Base-by-base conservation (phyloP, 1,139 yeast genomes). In the Yamadazyma trypodendri region DNA sequence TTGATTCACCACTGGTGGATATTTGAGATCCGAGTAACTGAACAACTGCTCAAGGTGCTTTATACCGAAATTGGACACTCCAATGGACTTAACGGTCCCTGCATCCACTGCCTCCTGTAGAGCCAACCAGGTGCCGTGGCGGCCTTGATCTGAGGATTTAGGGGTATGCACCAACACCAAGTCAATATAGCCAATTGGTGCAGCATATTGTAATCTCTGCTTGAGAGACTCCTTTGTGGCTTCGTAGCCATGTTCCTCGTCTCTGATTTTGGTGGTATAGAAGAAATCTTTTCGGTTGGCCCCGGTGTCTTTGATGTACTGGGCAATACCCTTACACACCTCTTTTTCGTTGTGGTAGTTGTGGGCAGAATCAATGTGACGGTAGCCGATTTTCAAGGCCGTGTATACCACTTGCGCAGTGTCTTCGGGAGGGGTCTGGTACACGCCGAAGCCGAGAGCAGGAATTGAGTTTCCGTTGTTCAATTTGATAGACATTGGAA, bases 181-280 rank as follows among this genome's bases (percentile, higher is more conserved):
- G 57, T 89, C 96, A 42, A 89, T 81, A 53, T 88, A 89, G 2
- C 82, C 83, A 51, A 88, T 68, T 52, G 79, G 76, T 52, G 74
- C 56, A 6, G 94, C 81, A 36, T 58, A 63, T 35, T 81, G 75
- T 39, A 88, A 64, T 11, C 83, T 84, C 29, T 59, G 61, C 35
- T 63, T 56, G 36, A 84, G 76, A 7, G 84, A 85, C 24, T 50
- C 48, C 46, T 73, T 74, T 6, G 90, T 78, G 25, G 67, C 64
- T 10, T 72, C 71, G 55, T 83, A 83, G 0, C 84, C 86, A 44
- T 77, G 77, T 48, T 77, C 75, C 22, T 66, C 61, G 46, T 77
- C 72, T 77, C 81, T 72, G 27, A 84, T 60, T 56, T 85, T 85
- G 24, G 94, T 81, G 40, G 75, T 68, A 48, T 59, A 63, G 60